Conservation (phyloP, 768 basidiomycete genomes). For the Rhizopogon sp. region DNA sequence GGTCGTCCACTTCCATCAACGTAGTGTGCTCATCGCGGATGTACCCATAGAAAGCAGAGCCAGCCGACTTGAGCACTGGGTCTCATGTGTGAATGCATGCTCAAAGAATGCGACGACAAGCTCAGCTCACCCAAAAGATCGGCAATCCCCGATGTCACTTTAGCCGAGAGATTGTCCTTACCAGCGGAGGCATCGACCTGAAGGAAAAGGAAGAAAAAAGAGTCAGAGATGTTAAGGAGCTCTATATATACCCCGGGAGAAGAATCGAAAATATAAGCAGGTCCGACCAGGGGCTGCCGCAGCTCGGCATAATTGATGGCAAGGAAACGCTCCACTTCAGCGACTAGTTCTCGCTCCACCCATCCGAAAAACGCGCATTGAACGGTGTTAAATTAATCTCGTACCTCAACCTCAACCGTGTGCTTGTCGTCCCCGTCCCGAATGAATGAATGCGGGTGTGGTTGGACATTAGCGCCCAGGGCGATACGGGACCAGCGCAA, state of each 20-base stretch:
- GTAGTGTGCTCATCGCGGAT: slow-evolving; percentile 87
- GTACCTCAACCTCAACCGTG: slow-evolving; percentile 53
- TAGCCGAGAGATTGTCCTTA: slow-evolving; percentile 57
- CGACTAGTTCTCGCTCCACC: neutral
- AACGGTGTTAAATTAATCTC: slow-evolving; percentile 7
- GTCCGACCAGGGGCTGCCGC: slow-evolving; percentile 1
- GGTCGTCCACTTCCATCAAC: slow-evolving; percentile 74
- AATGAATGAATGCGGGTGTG: slow-evolving; percentile 77
- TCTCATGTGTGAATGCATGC: slow-evolving; percentile 16
- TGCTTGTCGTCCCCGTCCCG: slow-evolving; percentile 91
- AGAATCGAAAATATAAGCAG: neutral
- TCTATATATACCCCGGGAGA: slow-evolving; percentile 1
- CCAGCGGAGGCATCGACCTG: slow-evolving; percentile 65
- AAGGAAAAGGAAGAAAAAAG: slow-evolving; percentile 6
- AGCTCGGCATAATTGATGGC: neutral
- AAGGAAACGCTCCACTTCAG: slow-evolving; percentile 4
- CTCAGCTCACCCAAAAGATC: slow-evolving; percentile 76
- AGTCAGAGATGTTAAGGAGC: neutral
- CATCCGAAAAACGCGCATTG: neutral
- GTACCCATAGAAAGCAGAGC: slow-evolving; percentile 81
- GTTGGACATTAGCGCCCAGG: slow-evolving; percentile 35
- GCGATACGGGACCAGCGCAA: slow-evolving; percentile 81
- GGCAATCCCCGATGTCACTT: slow-evolving; percentile 62
- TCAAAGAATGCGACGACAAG: neutral
- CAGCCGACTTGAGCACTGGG: slow-evolving; percentile 84